Conservation (phyloP, 2,329 filamentous ascomycete species). For the Cordyceps tenuipes region DNA sequence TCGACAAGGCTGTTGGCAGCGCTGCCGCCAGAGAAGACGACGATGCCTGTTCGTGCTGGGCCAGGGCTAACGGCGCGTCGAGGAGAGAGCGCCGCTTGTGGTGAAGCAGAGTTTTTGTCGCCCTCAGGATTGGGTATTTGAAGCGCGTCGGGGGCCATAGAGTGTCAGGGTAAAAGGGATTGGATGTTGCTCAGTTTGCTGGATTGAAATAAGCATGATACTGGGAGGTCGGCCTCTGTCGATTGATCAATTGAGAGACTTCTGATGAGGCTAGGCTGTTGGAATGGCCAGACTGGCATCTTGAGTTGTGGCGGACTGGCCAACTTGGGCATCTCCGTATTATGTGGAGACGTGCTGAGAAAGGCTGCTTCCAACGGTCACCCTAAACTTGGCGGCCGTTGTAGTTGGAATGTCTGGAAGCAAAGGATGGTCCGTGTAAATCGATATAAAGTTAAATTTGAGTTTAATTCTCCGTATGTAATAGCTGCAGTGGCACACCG, state of each 20-base stretch:
- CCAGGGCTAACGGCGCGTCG: slow-evolving; percentile 5
- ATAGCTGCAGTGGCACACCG: not conserved
- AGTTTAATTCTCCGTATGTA: not conserved
- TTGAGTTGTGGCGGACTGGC: not conserved
- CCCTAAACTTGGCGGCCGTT: not conserved
- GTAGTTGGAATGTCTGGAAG: not conserved
- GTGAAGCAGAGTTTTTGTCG: not conserved
- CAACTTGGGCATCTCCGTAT: slow-evolving; percentile 2
- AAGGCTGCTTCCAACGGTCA: too few relatives aligned
- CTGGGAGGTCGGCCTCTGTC: too few relatives aligned
- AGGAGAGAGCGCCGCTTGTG: not conserved
- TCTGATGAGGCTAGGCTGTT: not conserved
- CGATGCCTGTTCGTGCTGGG: slow-evolving; percentile 38
- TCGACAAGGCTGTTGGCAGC: slow-evolving; percentile 93
- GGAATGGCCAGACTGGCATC: not conserved
- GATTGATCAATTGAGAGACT: not conserved
- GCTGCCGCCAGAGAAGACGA: slow-evolving; percentile 85
- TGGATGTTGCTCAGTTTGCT: not conserved
- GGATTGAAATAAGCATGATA: too few relatives aligned
- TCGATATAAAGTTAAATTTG: too few relatives aligned
- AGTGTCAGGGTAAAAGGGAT: not conserved
- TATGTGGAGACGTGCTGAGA: not conserved
- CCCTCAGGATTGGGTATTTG: not conserved
- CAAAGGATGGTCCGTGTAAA: too few relatives aligned
- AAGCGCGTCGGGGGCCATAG: slow-evolving; percentile 2